Percentiles rank a stretch among this genome's conserved stretches.
Conservation (phyloP, 305 asterid species). For the Petunia hybrid region DNA sequence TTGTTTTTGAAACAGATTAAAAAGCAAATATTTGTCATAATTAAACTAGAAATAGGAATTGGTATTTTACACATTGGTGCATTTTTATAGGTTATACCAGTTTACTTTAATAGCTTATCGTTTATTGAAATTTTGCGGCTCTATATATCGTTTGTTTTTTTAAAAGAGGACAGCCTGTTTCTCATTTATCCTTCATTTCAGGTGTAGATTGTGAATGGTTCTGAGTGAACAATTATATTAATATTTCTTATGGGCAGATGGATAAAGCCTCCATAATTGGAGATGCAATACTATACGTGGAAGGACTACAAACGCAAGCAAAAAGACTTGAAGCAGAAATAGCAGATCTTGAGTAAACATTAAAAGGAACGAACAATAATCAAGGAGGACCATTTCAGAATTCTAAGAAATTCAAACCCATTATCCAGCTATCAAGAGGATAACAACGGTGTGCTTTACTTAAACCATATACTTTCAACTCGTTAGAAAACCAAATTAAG, state of each 20-base stretch:
- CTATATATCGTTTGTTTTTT: no score
- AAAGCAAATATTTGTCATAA: no score
- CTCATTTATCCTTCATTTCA: no score
- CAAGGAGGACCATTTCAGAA: slow-evolving; percentile 35
- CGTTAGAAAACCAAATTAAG: neutral
- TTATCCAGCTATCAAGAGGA: slow-evolving; percentile 52
- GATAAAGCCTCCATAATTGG: slow-evolving; percentile 90
- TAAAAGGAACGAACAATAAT: slow-evolving; percentile 32
- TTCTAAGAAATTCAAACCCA: slow-evolving; percentile 36
- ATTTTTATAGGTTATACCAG: no score
- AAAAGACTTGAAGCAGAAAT: slow-evolving; percentile 67
- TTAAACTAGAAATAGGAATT: no score
- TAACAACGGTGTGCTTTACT: slow-evolving; percentile 50
- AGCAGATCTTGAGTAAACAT: slow-evolving; percentile 52
- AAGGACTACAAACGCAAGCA: slow-evolving; percentile 70
- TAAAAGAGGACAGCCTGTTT: no score
- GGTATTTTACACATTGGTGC: no score
- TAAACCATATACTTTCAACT: neutral
- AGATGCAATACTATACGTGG: slow-evolving; percentile 71
- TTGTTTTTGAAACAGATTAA: no score
- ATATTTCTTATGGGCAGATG: slow-evolving; percentile 49
- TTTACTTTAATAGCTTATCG: no score
- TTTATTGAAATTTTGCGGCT: no score
- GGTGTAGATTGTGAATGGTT: no score
- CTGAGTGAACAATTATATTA: no score